Base-by-base conservation (phyloP, 768 basidiomycete genomes). In the Tremella yokohamensis region DNA sequence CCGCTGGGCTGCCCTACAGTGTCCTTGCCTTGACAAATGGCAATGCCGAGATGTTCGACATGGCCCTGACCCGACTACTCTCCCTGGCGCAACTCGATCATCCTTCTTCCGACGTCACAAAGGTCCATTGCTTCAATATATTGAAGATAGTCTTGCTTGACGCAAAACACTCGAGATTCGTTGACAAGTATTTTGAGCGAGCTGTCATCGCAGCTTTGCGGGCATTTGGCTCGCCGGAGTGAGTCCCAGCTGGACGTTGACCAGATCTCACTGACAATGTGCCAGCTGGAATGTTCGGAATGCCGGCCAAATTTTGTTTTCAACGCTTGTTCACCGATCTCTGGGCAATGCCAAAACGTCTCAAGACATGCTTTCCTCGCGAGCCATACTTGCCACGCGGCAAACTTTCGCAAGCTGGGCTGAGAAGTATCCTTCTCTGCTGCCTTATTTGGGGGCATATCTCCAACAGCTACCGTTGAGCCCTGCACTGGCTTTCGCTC, bases 251-350 rank as follows among this genome's bases (percentile, higher is more conserved):
- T 38, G 12, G 11, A 34, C 24, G 11, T 26, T 26, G 44, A 3
- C 25, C 20, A 4, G 38, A 19, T 52, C 9, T 45, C 20, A 20
- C 29, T 42, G 24, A 18, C 16, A 24, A 26, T 25, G 2, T 25
- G 13, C 1, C 34, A 76, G 75, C 53, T 76, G 75, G 75, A 75
- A 73, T 50, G 75, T 76, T 15, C 49, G 71, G 3, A 76, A 76
- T 56, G 73, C 72, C 42, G 75, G 72, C 12, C 54, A 75, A 11
- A 69, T 76, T 45, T 63, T 76, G 0, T 73, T 75, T 55, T 72
- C 75, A 0, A 67, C 70, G 15, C 56, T 76, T 15, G 63, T 73
- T 11, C 60, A 68, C 44, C 66, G 72, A 12, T 66, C 66, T 42
- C 56, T 73, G 4, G 65, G 54, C 4, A 57, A 66, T 18, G 54